Evolutionary conservation across 139 green algal genomes (phyloP).

Genomic region (Protoeuglena noctilucae): DNA sequence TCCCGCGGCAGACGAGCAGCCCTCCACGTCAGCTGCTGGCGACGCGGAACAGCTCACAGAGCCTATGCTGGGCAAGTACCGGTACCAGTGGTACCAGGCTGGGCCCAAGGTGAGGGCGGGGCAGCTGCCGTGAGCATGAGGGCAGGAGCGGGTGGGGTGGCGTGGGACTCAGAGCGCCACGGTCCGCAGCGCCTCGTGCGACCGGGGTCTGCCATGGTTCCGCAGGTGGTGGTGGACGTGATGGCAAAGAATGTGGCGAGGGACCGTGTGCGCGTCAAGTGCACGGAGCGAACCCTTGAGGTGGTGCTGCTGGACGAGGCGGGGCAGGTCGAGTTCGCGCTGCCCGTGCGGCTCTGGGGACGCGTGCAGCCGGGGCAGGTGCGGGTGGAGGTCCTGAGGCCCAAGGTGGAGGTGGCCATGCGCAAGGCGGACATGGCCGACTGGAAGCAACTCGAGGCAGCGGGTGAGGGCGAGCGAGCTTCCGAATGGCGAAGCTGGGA

Average conservation of each 20-base stretch:
- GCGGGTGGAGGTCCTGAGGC: conserved; percentile 39
- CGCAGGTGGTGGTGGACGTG: conserved; percentile 45
- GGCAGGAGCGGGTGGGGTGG: too few species aligned
- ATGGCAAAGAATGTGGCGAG: conserved; percentile 57
- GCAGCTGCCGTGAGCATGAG: too few species aligned
- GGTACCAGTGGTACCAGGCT: conserved; percentile 71
- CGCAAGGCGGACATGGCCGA: conserved; percentile 33
- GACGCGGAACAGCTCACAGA: too few species aligned
- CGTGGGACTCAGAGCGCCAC: conserved; percentile 1
- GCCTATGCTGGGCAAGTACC: too few species aligned
- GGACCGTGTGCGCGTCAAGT: not conserved
- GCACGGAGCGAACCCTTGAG: conserved; percentile 13
- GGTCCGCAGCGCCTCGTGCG: not conserved
- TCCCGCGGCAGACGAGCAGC: too few species aligned
- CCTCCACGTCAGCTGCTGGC: too few species aligned
- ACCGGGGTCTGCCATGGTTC: not conserved
- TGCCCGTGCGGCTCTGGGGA: conserved; percentile 38
- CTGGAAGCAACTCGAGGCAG: conserved; percentile 46
- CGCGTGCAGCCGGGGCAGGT: conserved; percentile 22
- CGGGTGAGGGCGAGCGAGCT: too few species aligned
- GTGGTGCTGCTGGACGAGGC: conserved; percentile 5
- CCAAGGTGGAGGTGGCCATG: conserved; percentile 62
- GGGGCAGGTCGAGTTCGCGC: conserved; percentile 34
- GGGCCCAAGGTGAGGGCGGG: conserved; percentile 17
- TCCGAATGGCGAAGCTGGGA: too few species aligned